Evolutionary conservation across 352 stramenopile species (phyloP), one percentile per base, ranked within the genome.

Genomic region (Stramenopiles sp.): DNA sequence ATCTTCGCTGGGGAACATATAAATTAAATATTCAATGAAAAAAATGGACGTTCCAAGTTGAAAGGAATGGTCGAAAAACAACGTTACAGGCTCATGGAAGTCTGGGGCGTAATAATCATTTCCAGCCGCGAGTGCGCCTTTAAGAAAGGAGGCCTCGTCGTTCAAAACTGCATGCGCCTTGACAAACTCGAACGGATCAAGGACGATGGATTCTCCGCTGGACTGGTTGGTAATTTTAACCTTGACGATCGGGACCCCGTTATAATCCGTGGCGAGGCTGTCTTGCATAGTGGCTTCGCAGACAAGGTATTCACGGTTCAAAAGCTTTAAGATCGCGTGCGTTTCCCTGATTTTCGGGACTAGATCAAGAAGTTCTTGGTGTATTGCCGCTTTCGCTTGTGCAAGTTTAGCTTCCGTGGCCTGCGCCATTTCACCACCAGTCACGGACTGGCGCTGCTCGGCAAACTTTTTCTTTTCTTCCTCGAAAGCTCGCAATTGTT

Each of bases 51-150:
- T 94, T 32, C 88, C 89, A 36, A 92, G 53, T 75, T 94, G 88
- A 78, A 94, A 95, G 30, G 87, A 94, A 77, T 92, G 91, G 80
- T 94, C 86, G 63, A 96, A 95, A 32, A 96, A 84, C 53, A 95
- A 78, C 74, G 87, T 87, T 77, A 95, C 89, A 25, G 91, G 91
- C 53, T 96, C 90, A 78, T 96, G 87, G 49, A 80, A 73, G 31
- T 84, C 80, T 4, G 88, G 87, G 3, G 90, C 83, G 48, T 88
- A 84, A 80, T 96, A 96, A 74, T 89, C 86, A 25, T 88, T 85
- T 73, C 87, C 80, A 74, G 89, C 90, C 80, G 90, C 85, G 34
- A 96, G 85, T 36, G 92, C 88, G 68, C 94, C 93, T 48, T 89
- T 88, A 18, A 96, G 80, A 71, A 96, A 92, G 25, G 86, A 87